Evolutionary conservation across 2,329 filamentous ascomycete genomes (phyloP), one percentile per base, ranked within the genome.

Genomic region (Talaromyces sp.): DNA sequence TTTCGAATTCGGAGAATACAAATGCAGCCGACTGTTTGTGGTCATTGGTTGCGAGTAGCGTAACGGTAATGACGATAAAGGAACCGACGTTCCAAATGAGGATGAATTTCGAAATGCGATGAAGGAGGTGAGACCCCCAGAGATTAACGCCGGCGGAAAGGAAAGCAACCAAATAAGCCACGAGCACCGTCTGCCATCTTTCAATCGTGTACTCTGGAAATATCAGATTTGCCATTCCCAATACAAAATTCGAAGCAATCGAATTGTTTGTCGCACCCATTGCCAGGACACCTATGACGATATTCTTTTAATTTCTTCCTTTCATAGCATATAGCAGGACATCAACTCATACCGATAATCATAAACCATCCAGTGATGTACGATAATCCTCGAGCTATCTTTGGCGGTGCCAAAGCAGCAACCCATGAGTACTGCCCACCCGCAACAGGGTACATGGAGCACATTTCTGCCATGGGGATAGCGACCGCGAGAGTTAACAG

Each of bases 391-490:
- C 76, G 70, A 8, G 75, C 70, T 39, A 77, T 70, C 19, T 69
- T 75, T 6, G 71, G 75, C 2, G 82, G 82, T 4, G 82, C 79
- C 6, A 84, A 70, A 1, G 83, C 78, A 3, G 80, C 81, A 14
- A 83, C 81, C 82, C 82, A 82, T 1, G 75, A 80, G 60, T 84
- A 84, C 60, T 84, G 81, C 6, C 82, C 79, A 29, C 82, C 79
- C 8, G 81, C 81, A 19, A 83, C 75, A 0, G 82, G 82, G 57
- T 80, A 84, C 56, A 78, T 80, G 24, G 77, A 78, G 54, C 81
- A 83, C 74, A 81, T 84, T 61, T 85, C 82, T 17, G 82, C 82
- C 77, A 85, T 82, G 1, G 80, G 80, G 53, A 83, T 81, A 10
- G 80, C 82, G 5, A 85, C 81, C 7, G 77, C 74, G 11, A 85